phyloP scores from a whole-genome alignment of 176 grass and related monocot genomes.

The Sorghum bicolor region DNA sequence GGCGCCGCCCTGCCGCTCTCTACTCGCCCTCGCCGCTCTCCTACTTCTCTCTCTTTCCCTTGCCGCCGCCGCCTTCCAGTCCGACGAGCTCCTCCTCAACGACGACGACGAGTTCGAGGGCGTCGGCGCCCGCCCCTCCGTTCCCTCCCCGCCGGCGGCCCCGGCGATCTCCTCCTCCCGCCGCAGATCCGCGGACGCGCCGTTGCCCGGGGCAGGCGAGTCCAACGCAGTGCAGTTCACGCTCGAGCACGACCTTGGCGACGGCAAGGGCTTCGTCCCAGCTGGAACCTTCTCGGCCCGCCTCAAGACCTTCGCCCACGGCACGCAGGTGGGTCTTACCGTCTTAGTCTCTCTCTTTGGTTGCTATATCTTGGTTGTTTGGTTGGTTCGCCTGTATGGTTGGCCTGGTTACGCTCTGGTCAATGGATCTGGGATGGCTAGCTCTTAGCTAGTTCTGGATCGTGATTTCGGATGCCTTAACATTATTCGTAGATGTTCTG shows the following conservation, averaged over 20 bases:
- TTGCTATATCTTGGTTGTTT: background rate
- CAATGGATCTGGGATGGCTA: background rate
- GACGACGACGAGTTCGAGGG: slow-evolving; percentile 93
- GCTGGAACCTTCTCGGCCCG: slow-evolving; percentile 87
- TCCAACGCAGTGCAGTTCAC: slow-evolving; percentile 78
- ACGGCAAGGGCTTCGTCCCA: slow-evolving; percentile 46
- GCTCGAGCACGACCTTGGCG: slow-evolving; percentile 74
- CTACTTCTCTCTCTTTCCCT: slow-evolving; percentile 23
- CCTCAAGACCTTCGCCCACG: slow-evolving; percentile 83
- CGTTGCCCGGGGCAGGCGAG: slow-evolving; percentile 30
- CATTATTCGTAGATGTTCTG: background rate
- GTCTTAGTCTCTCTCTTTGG: background rate
- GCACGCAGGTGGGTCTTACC: slow-evolving; percentile 53
- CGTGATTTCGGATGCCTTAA: background rate
- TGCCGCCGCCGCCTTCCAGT: slow-evolving; percentile 50
- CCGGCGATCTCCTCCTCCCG: slow-evolving; percentile 16
- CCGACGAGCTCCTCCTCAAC: slow-evolving; percentile 73
- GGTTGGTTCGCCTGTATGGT: background rate
- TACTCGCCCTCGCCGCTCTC: slow-evolving; percentile 2
- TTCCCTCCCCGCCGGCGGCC: slow-evolving; percentile 7
- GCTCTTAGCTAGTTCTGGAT: background rate
- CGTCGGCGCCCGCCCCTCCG: slow-evolving; percentile 14
- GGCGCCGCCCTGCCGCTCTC: slow-evolving; percentile 19
- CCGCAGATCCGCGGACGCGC: slow-evolving; percentile 45
- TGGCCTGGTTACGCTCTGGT: background rate